Evolutionary conservation across 352 stramenopile species (phyloP), one percentile per base, ranked within the genome.

Genomic region (Globisporangium radiosum): DNA sequence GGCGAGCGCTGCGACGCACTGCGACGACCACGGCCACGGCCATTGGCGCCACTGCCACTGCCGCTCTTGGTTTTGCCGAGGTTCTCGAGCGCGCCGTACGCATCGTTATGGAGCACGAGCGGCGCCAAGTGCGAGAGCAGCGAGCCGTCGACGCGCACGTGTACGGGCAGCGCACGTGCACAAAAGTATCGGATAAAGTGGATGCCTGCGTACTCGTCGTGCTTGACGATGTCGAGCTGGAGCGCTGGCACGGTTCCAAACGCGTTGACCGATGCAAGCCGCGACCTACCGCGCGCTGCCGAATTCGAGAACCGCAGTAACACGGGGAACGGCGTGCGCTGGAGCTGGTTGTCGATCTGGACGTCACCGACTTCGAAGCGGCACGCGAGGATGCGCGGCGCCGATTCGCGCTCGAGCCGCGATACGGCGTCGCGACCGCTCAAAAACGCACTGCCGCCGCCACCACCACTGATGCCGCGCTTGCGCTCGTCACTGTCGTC

Each of bases 341-440:
- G 73, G 43, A 95, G 70, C 62, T 95, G 85, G 52, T 95, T 94
- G 63, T 95, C 87, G 33, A 95, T 81, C 66, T 95, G 87, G n/a
- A 95, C 70, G 39, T 93, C 85, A 43, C 73, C 71, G 53, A 95
- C 73, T 43, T 88, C 68, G 44, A 94, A 81, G 11, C 81, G 79
- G 10, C 70, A 75, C 19, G 79, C 85, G 48, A 88, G 61, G 60
- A 90, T 81, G 6, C 70, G 75, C 11, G 79, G 65, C 8, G 71
- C 69, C 4, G 64, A 81, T 53, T 93, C 76, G 15, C 74, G 76
- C 54, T 88, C 68, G 11, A 90, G 54, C 3, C 81, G 75, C 11
- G 73, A 84, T 44, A 87, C 69, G 5, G 55, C 68, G 25, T 71
- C 71, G 9, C 70, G 70, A n/a, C 65, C 66, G n/a, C 72, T 69